phyloP scores from a whole-genome alignment of 2,329 filamentous ascomycete species.

The Sclerotinia glacialis region DNA sequence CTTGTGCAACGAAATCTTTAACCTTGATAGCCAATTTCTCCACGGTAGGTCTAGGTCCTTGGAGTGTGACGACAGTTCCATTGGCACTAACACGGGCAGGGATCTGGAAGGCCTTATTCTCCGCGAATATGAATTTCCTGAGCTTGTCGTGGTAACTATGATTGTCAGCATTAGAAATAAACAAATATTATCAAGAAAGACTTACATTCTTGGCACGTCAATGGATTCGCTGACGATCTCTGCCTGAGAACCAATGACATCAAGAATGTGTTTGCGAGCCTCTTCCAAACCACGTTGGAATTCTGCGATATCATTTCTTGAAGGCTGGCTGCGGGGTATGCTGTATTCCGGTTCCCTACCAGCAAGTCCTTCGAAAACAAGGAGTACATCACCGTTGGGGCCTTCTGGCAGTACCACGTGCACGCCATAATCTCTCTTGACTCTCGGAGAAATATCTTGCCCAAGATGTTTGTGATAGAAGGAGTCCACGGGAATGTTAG shows the following conservation, averaged over 20 bases:
- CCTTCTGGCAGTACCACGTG: conserved; percentile 68
- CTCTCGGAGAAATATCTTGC: conserved; percentile 58
- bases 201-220: conserved; percentile 58
- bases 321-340: conserved; percentile 54
- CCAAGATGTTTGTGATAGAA: conserved; percentile 76
- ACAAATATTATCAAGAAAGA: conserved; percentile 10
- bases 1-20: conserved; percentile 75
- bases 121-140: conserved; percentile 61
- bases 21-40: conserved; percentile 71
- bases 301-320: conserved; percentile 47
- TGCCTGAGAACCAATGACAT: conserved; percentile 59
- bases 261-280: conserved; percentile 55
- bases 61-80: conserved; percentile 65
- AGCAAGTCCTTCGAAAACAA: conserved; percentile 71
- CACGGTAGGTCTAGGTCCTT: conserved; percentile 72
- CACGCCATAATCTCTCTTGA: conserved; percentile 69
- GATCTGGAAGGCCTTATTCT: conserved; percentile 60
- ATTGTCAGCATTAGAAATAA: conserved; percentile 33
- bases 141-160: conserved; percentile 61
- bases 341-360: conserved; percentile 49
- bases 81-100: conserved; percentile 58
- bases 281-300: conserved; percentile 57
- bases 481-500: conserved; percentile 65
- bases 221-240: conserved; percentile 50
- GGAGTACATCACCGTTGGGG: conserved; percentile 57